Base-by-base conservation (phyloP, 306 rosid genomes). In the Castanopsis chinensis region DNA sequence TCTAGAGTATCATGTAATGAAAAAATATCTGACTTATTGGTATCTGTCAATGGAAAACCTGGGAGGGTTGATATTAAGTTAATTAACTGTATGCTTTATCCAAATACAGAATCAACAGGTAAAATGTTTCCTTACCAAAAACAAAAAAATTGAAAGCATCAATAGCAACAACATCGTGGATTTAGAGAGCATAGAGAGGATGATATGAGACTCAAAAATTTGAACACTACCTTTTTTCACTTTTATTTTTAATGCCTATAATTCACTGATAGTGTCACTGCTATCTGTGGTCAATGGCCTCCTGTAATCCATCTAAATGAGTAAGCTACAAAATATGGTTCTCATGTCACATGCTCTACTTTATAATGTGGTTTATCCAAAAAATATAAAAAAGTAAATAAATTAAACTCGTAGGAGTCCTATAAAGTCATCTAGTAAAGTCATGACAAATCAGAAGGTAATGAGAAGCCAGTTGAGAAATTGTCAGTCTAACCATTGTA, bases 1-100 rank as follows among this genome's bases (percentile, higher is more conserved):
- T 21, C 14, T 61, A 33, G 23, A 33, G 4, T 18, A 33, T 67
- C 15, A 8, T 33, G 71, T 11, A 18, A 33, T 7, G 49, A 33
- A 35, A 32, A 67, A 7, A 6, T 67, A 8, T 7, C 13, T n/a
- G 12, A 33, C 23, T 67, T 56, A 10, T 49, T 57, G 72, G 71
- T 69, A 56, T 54, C 58, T 30, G 32, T 79, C 12, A 61, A 27
- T 67, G 37, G 71, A 76, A 54, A 41, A 51, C 8, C 51, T 76
- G 82, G 57, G 74, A 67, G 75, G 30, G 15, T 73, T 53, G 19
- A 21, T 71, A 49, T 73, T 54, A 30, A 32, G 7, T 67, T 18
- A 58, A 72, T 37, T 58, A 32, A 55, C 19, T 17, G 71, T 23
- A n/a, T 15, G 37, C 69, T 25, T 13, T 58, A 7, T 20, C 27